Evolutionary conservation across 768 basidiomycete genomes (phyloP).

Genomic region (Pleurotus eryngii): DNA sequence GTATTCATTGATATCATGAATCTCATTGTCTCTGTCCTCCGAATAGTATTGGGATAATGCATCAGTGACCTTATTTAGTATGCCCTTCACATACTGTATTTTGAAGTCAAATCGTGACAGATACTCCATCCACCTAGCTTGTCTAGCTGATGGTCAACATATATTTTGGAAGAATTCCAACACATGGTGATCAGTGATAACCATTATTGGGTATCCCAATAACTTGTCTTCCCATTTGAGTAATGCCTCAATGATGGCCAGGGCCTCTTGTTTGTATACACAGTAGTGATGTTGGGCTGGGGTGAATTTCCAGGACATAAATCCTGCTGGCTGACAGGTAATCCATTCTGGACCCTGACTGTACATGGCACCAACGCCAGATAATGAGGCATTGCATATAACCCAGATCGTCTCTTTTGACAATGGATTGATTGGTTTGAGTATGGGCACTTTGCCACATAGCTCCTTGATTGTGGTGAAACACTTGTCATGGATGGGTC

Average conservation of each 20-base stretch:
- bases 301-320: constrained; percentile 19
- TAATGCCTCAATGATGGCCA: constrained; percentile 13
- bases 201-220: constrained; percentile 15
- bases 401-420: too few species aligned
- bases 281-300: constrained; percentile 14
- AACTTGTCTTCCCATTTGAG: constrained; percentile 31
- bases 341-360: constrained; percentile 24
- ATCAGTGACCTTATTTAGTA: constrained; percentile 26
- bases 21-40: constrained; percentile 10
- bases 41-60: constrained; percentile 23
- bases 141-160: constrained; percentile 10
- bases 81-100: constrained; percentile 20
- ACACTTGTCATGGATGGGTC: too few species aligned
- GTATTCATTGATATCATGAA: constrained; percentile 8
- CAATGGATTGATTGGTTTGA: too few species aligned
- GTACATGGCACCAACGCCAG: constrained; percentile 4
- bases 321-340: constrained; percentile 19
- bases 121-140: constrained; percentile 26
- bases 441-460: too few species aligned
- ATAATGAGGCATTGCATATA: too few species aligned
- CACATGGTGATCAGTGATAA: constrained; percentile 25
- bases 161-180: constrained; percentile 21
- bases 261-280: constrained; percentile 14
- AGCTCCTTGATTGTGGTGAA: too few species aligned
- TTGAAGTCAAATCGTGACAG: constrained; percentile 21